A percentile compares a stretch with the other conserved stretches of the same genome.
phyloP scores from a whole-genome alignment of 2,329 filamentous ascomycete species.

The Colletotrichum sp. region DNA sequence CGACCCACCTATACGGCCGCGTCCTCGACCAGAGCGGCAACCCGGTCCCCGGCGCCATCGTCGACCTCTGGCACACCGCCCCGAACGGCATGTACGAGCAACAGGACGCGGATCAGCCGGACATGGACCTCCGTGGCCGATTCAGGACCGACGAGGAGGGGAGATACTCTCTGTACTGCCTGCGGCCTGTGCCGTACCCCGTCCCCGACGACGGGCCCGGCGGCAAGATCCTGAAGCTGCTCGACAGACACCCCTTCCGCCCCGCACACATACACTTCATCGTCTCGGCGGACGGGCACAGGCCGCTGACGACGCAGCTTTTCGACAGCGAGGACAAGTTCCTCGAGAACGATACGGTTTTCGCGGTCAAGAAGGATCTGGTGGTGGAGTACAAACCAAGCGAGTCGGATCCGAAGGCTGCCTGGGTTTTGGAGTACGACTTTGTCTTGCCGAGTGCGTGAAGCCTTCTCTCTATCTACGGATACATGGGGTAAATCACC shows the following conservation, averaged over 20 bases:
- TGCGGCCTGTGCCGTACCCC: conserved; percentile 64
- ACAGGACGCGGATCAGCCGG: conserved; percentile 72
- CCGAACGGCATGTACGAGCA: conserved; percentile 72
- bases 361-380: conserved; percentile 39
- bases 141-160: conserved; percentile 72
- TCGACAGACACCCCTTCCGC: conserved; percentile 35
- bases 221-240: conserved; percentile 30
- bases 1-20: conserved; percentile 61
- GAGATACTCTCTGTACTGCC: conserved; percentile 65
- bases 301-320: conserved; percentile 68
- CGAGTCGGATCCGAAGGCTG: conserved; percentile 25
- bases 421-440: conserved; percentile 29
- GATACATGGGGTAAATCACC: not conserved
- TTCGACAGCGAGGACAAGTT: conserved; percentile 65
- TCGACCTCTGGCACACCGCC: conserved; percentile 70
- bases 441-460: conserved; percentile 20
- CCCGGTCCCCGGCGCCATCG: conserved; percentile 58
- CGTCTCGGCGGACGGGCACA: conserved; percentile 57
- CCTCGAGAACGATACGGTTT: conserved; percentile 42
- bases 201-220: conserved; percentile 36
- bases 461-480: not conserved
- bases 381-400: conserved; percentile 30
- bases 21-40: conserved; percentile 59
- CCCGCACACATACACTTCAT: conserved; percentile 39
- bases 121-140: conserved; percentile 76